Conservation (phyloP, 1,139 yeast genomes). For the Geotrichum bryndzae region DNA sequence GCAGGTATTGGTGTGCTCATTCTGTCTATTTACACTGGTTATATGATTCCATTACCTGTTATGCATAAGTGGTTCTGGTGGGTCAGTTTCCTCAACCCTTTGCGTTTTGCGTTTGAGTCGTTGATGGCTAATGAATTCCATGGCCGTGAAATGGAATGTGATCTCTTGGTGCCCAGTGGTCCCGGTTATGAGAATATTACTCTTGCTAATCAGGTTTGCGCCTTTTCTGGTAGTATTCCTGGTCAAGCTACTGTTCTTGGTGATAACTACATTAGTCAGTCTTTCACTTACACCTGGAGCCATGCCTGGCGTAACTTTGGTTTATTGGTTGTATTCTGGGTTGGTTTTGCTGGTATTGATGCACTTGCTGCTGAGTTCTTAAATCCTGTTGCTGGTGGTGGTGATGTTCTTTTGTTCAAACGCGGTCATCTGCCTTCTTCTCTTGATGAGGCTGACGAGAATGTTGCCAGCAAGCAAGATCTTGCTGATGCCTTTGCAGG, state of each 20-base stretch:
- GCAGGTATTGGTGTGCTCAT: slow-evolving; percentile 60
- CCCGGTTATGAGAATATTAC: slow-evolving; percentile 43
- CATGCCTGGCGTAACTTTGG: slow-evolving; percentile 70
- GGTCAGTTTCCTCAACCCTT: slow-evolving; percentile 54
- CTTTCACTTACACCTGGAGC: slow-evolving; percentile 37
- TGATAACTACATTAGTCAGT: slow-evolving; percentile 40
- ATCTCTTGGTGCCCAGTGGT: slow-evolving; percentile 46
- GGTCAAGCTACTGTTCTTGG: slow-evolving; percentile 46
- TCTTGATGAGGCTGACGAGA: slow-evolving; percentile 39
- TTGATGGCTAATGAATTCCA: slow-evolving; percentile 55
- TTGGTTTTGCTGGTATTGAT: slow-evolving; percentile 44
- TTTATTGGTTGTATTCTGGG: slow-evolving; percentile 49
- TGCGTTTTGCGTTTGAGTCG: slow-evolving; percentile 52
- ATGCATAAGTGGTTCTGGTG: slow-evolving; percentile 64
- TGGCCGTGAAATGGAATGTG: slow-evolving; percentile 45
- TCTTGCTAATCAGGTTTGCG: slow-evolving; percentile 43
- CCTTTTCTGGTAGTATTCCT: slow-evolving; percentile 43
- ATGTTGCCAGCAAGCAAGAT: slow-evolving; percentile 35
- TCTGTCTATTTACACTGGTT: slow-evolving; percentile 55
- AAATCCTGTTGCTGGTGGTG: slow-evolving; percentile 50
- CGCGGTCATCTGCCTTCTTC: slow-evolving; percentile 47
- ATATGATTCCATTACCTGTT: slow-evolving; percentile 47
- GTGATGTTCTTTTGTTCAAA: slow-evolving; percentile 53
- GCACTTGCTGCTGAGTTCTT: slow-evolving; percentile 47
- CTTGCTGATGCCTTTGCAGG: slow-evolving; percentile 37